Percentiles rank a stretch among this genome's conserved stretches.
phyloP scores from a whole-genome alignment of 225 moss, liverwort and hornwort genomes.

The Physcomitrium patens region DNA sequence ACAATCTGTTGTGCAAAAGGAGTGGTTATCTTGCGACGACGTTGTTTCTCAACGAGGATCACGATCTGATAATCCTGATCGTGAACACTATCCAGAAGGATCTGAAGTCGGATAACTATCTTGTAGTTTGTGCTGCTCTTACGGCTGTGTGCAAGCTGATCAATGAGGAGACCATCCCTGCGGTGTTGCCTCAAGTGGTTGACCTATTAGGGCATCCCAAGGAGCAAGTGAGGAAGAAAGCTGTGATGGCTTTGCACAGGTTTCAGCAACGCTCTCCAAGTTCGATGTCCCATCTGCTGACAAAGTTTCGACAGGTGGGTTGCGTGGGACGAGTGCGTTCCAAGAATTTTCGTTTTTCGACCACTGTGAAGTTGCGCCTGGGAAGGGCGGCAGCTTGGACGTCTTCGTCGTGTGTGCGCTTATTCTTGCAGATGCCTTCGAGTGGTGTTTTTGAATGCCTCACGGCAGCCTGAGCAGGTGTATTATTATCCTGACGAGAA shows the following conservation, averaged over 20 bases:
- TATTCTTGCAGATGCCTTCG: too few relatives aligned
- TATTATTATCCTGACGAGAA: neutral
- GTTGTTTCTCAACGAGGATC: slow-evolving; percentile 93
- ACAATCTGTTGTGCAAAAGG: slow-evolving; percentile 90
- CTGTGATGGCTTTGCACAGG: slow-evolving; percentile 98
- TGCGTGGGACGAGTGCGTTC: neutral
- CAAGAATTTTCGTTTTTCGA: neutral
- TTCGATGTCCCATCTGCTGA: slow-evolving; percentile 78
- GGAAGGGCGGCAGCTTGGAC: too few relatives aligned
- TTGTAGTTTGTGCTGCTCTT: slow-evolving; percentile 88
- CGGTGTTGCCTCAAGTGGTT: slow-evolving; percentile 94
- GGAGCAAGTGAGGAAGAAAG: slow-evolving; percentile 96
- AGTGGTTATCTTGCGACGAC: slow-evolving; percentile 96
- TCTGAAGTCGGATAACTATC: slow-evolving; percentile 91
- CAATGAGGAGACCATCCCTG: slow-evolving; percentile 98
- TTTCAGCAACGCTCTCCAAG: slow-evolving; percentile 87
- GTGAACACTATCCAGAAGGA: slow-evolving; percentile 99
- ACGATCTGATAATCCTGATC: slow-evolving; percentile 96
- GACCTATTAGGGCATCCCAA: slow-evolving; percentile 86
- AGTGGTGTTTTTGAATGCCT: too few relatives aligned
- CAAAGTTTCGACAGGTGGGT: slow-evolving; percentile 79
- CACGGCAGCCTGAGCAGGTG: too few relatives aligned
- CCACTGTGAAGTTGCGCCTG: neutral
- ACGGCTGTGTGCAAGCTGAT: slow-evolving; percentile 98
- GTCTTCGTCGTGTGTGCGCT: too few relatives aligned